Percentiles rank a stretch among this genome's conserved stretches.
These are phyloP conservation scores for Saturnispora silvae DNA, from an alignment of 805 yeast genomes.

Conservation along the genomic window DNA sequence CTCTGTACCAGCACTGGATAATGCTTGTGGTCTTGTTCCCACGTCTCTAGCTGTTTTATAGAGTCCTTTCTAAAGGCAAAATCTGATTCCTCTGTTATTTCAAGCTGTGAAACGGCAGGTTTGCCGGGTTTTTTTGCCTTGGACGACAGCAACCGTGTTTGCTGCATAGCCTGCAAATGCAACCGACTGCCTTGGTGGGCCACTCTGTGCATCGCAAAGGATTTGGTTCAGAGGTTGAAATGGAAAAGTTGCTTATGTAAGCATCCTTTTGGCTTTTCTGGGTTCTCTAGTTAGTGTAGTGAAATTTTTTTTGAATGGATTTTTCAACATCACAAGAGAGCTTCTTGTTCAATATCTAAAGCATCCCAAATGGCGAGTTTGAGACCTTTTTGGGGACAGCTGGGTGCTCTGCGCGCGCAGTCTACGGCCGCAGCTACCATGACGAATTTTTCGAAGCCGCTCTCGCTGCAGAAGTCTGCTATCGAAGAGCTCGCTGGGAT, in stretches of 20 bases:
- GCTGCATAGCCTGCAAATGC: too few species aligned
- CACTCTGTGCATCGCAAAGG: too few species aligned
- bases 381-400: not conserved
- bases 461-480: too few species aligned
- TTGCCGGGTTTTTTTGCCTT: not conserved
- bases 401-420: not conserved
- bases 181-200: too few species aligned
- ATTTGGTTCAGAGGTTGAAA: too few species aligned
- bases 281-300: not conserved
- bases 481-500: conserved; percentile 16
- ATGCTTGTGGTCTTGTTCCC: conserved; percentile 17
- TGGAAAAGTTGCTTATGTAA: too few species aligned
- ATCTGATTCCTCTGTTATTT: conserved; percentile 22
- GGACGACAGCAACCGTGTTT: too few species aligned
- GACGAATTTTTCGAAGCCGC: too few species aligned
- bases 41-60: conserved; percentile 10
- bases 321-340: not conserved
- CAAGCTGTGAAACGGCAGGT: not conserved
- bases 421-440: too few species aligned
- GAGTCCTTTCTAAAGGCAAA: conserved; percentile 24
- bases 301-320: too few species aligned
- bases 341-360: not conserved
- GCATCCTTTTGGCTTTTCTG: too few species aligned
- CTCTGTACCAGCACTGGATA: conserved; percentile 17
- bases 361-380: not conserved